phyloP scores from a whole-genome alignment of 2,329 filamentous ascomycete genomes.

The Aspergillus phoenicis region DNA sequence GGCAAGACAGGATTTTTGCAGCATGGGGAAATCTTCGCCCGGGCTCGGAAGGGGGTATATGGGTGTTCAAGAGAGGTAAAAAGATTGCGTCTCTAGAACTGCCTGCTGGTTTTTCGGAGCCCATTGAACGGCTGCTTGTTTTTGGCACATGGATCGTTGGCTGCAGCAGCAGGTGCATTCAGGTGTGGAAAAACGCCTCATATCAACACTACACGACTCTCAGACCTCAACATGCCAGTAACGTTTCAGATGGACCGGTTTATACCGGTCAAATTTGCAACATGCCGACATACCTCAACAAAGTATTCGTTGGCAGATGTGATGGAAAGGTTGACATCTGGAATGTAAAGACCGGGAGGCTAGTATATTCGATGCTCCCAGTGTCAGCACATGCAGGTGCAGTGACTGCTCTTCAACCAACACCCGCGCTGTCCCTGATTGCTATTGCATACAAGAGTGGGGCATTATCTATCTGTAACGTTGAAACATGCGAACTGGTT shows the following conservation, averaged over 20 bases:
- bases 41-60: slow-evolving; percentile 65
- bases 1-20: slow-evolving; percentile 85
- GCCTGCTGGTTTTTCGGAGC: slow-evolving; percentile 65
- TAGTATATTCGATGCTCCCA: slow-evolving; percentile 86
- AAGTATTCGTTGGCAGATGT: slow-evolving; percentile 82
- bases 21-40: slow-evolving; percentile 71
- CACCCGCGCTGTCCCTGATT: slow-evolving; percentile 79
- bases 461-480: slow-evolving; percentile 76
- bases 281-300: slow-evolving; percentile 95
- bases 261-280: slow-evolving; percentile 79
- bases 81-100: slow-evolving; percentile 74
- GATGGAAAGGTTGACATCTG: slow-evolving; percentile 95
- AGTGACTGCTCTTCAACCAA: slow-evolving; percentile 84
- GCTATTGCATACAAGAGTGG: slow-evolving; percentile 86
- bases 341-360: slow-evolving; percentile 89
- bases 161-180: slow-evolving; percentile 72
- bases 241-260: slow-evolving; percentile 62
- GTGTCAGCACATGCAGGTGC: slow-evolving; percentile 71
- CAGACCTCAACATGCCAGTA: slow-evolving; percentile 58
- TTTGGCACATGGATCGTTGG: slow-evolving; percentile 92
- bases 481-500: slow-evolving; percentile 73
- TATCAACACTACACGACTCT: slow-evolving; percentile 91
- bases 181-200: slow-evolving; percentile 84
- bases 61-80: slow-evolving; percentile 90
- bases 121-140: slow-evolving; percentile 74